Evolutionary conservation across 306 rosid genomes (phyloP), one percentile per base, ranked within the genome.

Genomic region (Oxytropis ochrocephala): DNA sequence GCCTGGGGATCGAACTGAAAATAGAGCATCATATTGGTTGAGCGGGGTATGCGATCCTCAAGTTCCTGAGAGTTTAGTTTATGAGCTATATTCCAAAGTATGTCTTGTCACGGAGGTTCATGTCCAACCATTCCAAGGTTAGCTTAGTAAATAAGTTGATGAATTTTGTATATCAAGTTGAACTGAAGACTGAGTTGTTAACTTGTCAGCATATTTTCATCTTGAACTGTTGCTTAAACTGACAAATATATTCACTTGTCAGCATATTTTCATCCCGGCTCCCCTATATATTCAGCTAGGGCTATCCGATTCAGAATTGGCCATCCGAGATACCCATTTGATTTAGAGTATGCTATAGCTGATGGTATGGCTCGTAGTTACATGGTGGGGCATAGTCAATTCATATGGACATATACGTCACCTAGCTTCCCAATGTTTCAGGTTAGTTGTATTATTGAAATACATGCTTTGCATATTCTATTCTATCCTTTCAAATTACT

Each of bases 81-180:
- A 89, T 69, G 72, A 71, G 73, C 75, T 89, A 69, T 16, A 7
- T 70, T 30, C 92, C 47, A 80, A 77, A 51, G 9, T 83, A 21
- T 86, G 88, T 70, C 62, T 85, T 73, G 78, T 89, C 57, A 77
- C 81, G 0, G 96, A 89, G 80, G 82, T 89, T 68, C 78, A 75
- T 63, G 36, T 86, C 47, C 85, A 81, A 14, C 92, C 92, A 47
- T 86, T 86, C 78, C 75, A 62, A 86, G 96, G 96, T 89, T 72
- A 69, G 70, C 47, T 59, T 33, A 9, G 18, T 44, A 60, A 51
- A 77, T 4, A 33, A 33, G 8, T 51, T 24, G 52, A 11, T 39
- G 55, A 24, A 2, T 58, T 61, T 46, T 33, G 44, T 58, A 51
- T 51, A 44, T 72, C 54, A 50, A 67, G 52, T 67, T 76, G 58